Evolutionary conservation across 495 filamentous ascomycete genomes (phyloP), one percentile per base, ranked within the genome.

Genomic region (Talaromyces thailandensis): DNA sequence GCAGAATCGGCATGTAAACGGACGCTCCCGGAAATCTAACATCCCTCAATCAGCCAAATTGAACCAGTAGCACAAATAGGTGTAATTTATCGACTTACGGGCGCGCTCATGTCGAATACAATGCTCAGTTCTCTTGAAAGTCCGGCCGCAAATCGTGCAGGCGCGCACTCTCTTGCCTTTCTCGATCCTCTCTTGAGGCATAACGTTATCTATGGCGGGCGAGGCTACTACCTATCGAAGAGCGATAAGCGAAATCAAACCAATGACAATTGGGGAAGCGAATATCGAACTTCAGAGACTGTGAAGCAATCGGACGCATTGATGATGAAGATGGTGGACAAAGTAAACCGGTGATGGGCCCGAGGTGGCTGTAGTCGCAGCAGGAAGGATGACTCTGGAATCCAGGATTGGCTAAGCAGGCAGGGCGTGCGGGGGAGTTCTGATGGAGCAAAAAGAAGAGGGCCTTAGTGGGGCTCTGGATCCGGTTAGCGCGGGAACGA

Each of bases 91-190:
- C 35, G 24, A 56, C 61, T 50, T 56, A 62, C 61, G 61, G 12
- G 61, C 61, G 24, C 61, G 50, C 53, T 62, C 61, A 45, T 62
- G 61, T 31, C 61, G 61, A 11, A 62, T 57, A 29, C 61, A 62
- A 43, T 62, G 61, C 32, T 62, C 61, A n/a, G 61, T 62, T 18
- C 61, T 29, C 31, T 62, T 62, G 53, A 62, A 62, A 5, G 61
- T 56, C 16, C 53, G 50, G 50, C 53, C 51, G 50, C 61, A 62
- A 37, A 57, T 62, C 8, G 40, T 56, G 61, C 61, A 62, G 16
- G 53, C 61, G 50, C 61, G 61, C 50, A 62, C 29, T 25, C 61
- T 50, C 32, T 56, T 56, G 31, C 53, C 51, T 56, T 56, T 56
- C 53, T 62, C 61, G 18, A 62, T 62, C 51, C 53, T 62, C 51